Evolutionary conservation across 2,329 filamentous ascomycete genomes (phyloP).

Genomic region (Sporothrix inflata): DNA sequence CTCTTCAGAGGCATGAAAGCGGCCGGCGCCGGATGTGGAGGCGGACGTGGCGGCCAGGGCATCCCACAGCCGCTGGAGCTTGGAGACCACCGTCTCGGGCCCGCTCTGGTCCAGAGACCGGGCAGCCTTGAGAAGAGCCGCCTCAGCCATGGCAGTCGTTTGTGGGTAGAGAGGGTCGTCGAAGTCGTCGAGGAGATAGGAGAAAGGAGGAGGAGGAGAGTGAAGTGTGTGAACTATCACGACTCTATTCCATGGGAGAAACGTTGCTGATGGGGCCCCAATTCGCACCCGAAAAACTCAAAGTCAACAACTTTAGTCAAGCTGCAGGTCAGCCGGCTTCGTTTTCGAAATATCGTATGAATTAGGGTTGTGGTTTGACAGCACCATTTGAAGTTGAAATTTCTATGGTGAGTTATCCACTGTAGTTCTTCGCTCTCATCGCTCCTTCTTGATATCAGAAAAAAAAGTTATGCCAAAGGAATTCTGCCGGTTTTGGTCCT

Average conservation of each 20-base stretch:
- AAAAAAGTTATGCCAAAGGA: constrained; percentile 22
- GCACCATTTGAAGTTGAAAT: neutral
- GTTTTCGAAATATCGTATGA: neutral
- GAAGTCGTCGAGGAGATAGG: constrained; percentile 1
- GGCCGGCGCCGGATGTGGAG: constrained; percentile 41
- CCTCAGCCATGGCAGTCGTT: constrained; percentile 28
- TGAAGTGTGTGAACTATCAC: neutral
- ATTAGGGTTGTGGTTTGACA: neutral
- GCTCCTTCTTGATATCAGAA: constrained; percentile 16
- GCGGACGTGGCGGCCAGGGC: constrained; percentile 47
- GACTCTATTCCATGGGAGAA: neutral
- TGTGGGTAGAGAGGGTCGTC: neutral
- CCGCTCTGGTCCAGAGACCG: constrained; percentile 59
- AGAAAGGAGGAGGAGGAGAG: neutral
- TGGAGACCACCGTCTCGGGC: constrained; percentile 49
- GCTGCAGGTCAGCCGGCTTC: neutral
- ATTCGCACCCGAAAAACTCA: neutral
- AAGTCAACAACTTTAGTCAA: neutral
- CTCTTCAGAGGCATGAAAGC: constrained; percentile 59
- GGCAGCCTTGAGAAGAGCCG: constrained; percentile 54
- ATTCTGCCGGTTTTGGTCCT: constrained; percentile 31
- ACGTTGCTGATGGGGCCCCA: neutral
- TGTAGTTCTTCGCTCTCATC: neutral
- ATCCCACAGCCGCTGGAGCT: constrained; percentile 55
- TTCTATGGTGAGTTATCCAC: neutral